Conservation (phyloP, 2,329 filamentous ascomycete species). For the Phaeosphaeriaceae sp. region DNA sequence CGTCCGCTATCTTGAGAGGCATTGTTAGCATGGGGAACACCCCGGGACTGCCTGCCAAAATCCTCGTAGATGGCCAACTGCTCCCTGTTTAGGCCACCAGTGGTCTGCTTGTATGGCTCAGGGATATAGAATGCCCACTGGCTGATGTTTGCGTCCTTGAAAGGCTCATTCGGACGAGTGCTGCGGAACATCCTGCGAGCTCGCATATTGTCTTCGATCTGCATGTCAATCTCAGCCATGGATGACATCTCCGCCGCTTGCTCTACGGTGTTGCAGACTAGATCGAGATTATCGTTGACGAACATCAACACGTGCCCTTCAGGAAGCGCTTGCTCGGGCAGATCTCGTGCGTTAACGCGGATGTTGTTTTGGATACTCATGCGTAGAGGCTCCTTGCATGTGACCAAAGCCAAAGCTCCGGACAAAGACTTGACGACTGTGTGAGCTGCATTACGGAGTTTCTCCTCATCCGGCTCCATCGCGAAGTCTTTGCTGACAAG, state of each 20-base stretch:
- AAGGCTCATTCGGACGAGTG: conserved; percentile 80
- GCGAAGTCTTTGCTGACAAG: conserved; percentile 97
- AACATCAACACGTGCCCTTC: conserved; percentile 98
- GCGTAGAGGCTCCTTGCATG: conserved; percentile 93
- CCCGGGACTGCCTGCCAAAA: conserved; percentile 84
- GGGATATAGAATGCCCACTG: conserved; percentile 95
- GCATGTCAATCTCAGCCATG: conserved; percentile 91
- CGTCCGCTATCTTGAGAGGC: conserved; percentile 65
- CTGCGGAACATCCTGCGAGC: conserved; percentile 77
- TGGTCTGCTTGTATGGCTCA: conserved; percentile 87
- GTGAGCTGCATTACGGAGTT: conserved; percentile 83
- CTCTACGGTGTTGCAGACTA: conserved; percentile 92
- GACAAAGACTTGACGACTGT: conserved; percentile 96
- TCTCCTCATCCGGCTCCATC: conserved; percentile 88
- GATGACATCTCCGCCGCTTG: conserved; percentile 94
- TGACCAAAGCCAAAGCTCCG: conserved; percentile 93
- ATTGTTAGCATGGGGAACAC: conserved; percentile 63
- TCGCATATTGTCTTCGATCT: conserved; percentile 83
- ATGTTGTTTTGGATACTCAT: conserved; percentile 99
- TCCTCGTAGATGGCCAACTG: conserved; percentile 97
- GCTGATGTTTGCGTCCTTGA: conserved; percentile 80
- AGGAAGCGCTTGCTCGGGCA: conserved; percentile 75
- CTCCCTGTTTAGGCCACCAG: conserved; percentile 83
- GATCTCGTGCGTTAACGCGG: conserved; percentile 75
- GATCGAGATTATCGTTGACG: conserved; percentile 95